Percentiles rank a stretch among this genome's conserved stretches.
These are phyloP conservation scores for Botryosphaeria dothidea DNA, from an alignment of 2,329 filamentous ascomycete species.

Conservation along the genomic window DNA sequence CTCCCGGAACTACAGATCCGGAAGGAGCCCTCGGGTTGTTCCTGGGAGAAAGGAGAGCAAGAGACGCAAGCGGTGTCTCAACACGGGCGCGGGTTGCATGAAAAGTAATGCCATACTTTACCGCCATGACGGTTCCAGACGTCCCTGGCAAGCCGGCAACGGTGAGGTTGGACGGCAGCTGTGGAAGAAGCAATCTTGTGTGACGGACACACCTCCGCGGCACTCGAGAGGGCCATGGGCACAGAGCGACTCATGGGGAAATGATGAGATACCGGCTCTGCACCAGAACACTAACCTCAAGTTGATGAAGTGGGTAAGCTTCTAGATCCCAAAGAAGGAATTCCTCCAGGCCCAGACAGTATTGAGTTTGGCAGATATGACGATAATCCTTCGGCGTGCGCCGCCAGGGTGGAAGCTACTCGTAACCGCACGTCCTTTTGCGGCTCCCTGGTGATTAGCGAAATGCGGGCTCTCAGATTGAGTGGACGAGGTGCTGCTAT, in stretches of 20 bases:
- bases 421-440: background rate
- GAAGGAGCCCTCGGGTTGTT: background rate
- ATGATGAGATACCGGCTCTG: background rate
- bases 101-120: background rate
- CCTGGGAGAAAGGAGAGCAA: background rate
- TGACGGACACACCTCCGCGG: background rate
- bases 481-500: conserved; percentile 11
- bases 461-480: background rate
- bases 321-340: conserved; percentile 4
- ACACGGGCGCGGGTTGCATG: background rate
- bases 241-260: background rate
- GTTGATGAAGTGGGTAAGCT: conserved; percentile 2
- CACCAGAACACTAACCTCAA: background rate
- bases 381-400: background rate
- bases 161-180: background rate
- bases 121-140: background rate
- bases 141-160: background rate
- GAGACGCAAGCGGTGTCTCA: background rate
- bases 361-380: background rate
- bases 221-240: background rate
- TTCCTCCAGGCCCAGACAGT: background rate
- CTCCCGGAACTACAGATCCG: conserved; percentile 4
- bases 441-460: background rate
- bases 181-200: background rate
- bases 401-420: background rate